A percentile compares a stretch with the other conserved stretches of the same genome.
Evolutionary conservation across 495 filamentous ascomycete genomes (phyloP).

Genomic region (Chaetomidium leptoderma): DNA sequence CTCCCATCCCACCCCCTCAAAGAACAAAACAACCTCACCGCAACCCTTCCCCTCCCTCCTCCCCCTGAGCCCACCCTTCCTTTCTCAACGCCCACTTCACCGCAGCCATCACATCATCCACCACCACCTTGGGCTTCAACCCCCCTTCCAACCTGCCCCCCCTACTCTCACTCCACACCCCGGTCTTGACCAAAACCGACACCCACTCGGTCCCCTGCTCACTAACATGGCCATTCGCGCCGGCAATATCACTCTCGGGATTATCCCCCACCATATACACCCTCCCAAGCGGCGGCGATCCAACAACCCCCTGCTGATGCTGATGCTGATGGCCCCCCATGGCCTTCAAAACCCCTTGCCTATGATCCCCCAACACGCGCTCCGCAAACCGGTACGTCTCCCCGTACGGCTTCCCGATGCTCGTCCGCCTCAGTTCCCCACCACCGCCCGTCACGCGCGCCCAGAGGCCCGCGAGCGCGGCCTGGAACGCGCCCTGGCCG

Average conservation of each 20-base stretch:
- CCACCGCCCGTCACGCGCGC: constrained; percentile 60
- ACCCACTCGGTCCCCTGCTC: constrained; percentile 66
- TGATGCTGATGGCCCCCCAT: constrained; percentile 50
- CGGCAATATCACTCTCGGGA: constrained; percentile 83
- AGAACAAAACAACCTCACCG: not conserved
- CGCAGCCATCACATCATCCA: constrained; percentile 55
- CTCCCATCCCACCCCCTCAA: not conserved
- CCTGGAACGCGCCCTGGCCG: constrained; percentile 88
- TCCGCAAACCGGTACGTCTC: constrained; percentile 84
- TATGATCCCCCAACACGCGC: constrained; percentile 58
- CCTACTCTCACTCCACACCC: constrained; percentile 60
- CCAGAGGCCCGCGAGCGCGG: constrained; percentile 76
- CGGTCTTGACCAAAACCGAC: constrained; percentile 77
- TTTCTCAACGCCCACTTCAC: constrained; percentile 40
- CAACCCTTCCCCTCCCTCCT: not conserved
- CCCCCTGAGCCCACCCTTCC: constrained; percentile 33
- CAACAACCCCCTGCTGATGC: constrained; percentile 20
- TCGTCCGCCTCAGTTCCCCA: constrained; percentile 52
- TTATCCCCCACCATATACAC: constrained; percentile 99
- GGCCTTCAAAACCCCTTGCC: constrained; percentile 49
- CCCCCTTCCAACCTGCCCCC: constrained; percentile 34
- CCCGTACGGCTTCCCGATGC: constrained; percentile 80
- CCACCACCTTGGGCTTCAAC: constrained; percentile 52
- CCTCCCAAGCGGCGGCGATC: constrained; percentile 49
- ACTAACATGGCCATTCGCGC: constrained; percentile 75